These are phyloP conservation scores for Elaeis oleifera DNA, from an alignment of 202 grass and related monocot genomes.

Conservation along the genomic window DNA sequence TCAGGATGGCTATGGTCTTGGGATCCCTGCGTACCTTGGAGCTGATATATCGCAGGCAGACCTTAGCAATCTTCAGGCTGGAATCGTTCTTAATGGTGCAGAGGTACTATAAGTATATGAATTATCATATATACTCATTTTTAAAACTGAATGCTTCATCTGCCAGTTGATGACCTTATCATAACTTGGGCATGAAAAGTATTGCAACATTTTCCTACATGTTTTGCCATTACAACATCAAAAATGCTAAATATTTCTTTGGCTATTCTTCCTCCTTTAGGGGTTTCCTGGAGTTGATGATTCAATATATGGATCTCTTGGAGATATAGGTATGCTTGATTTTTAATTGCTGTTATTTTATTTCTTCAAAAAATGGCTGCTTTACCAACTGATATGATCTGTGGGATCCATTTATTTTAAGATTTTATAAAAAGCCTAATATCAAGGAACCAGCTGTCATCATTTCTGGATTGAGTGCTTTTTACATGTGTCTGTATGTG, in stretches of 20 bases:
- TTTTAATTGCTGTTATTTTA: conserved; percentile 5
- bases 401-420: too few species aligned
- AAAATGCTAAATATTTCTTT: conserved; percentile 3
- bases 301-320: conserved; percentile 79
- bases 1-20: conserved; percentile 71
- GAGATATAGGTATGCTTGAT: conserved; percentile 76
- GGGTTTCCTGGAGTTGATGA: conserved; percentile 78
- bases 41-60: conserved; percentile 60
- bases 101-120: conserved; percentile 24
- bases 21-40: conserved; percentile 79
- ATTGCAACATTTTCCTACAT: too few species aligned
- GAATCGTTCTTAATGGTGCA: conserved; percentile 49
- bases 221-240: neutral
- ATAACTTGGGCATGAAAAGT: neutral
- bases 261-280: conserved; percentile 37
- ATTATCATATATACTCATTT: neutral
- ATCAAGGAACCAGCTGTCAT: too few species aligned
- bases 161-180: neutral
- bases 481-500: too few species aligned
- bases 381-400: neutral
- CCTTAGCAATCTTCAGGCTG: conserved; percentile 42
- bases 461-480: too few species aligned
- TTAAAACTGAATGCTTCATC: neutral
- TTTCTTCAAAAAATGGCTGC: neutral
- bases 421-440: too few species aligned